Percentiles rank a stretch among this genome's conserved stretches.
These are phyloP conservation scores for Chlamydomonas sp. DNA, from an alignment of 139 green algal species.

Conservation along the genomic window DNA sequence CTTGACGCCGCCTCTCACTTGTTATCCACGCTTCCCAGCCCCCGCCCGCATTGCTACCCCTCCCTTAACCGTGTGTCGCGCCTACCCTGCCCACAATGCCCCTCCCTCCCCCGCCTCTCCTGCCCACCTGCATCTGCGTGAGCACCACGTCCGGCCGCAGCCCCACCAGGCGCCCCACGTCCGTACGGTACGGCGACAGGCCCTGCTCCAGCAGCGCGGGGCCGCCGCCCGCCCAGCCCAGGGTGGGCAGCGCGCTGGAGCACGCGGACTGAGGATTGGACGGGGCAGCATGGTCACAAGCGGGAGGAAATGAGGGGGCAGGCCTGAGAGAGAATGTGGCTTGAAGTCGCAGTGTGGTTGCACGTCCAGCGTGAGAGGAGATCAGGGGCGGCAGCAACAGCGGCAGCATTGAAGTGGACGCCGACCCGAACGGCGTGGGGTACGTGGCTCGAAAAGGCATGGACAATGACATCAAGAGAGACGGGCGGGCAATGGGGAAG, in stretches of 20 bases:
- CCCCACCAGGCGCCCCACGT: constrained; percentile 43
- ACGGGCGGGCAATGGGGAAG: background rate
- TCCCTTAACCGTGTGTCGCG: too few relatives aligned
- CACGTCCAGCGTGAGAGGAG: too few relatives aligned
- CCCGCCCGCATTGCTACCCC: too few relatives aligned
- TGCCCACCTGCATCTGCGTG: constrained; percentile 58
- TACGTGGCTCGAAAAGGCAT: too few relatives aligned
- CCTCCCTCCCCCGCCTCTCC: too few relatives aligned
- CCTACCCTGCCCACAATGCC: too few relatives aligned
- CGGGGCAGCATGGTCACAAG: background rate
- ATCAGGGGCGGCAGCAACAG: too few relatives aligned
- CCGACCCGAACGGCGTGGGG: too few relatives aligned
- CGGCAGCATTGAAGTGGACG: too few relatives aligned
- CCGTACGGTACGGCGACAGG: constrained; percentile 61
- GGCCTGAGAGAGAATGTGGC: background rate
- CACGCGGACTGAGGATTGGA: constrained; percentile 31
- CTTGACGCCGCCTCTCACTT: too few relatives aligned
- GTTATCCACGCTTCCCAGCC: too few relatives aligned
- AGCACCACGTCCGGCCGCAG: constrained; percentile 71
- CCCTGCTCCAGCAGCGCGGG: constrained; percentile 63
- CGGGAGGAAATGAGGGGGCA: background rate
- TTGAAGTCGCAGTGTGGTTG: background rate
- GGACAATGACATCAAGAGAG: background rate
- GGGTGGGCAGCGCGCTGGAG: constrained; percentile 44
- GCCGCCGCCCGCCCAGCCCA: constrained; percentile 42